Evolutionary conservation across 2,329 filamentous ascomycete species (phyloP).

Genomic region (Emmonsiellopsis sp.): DNA sequence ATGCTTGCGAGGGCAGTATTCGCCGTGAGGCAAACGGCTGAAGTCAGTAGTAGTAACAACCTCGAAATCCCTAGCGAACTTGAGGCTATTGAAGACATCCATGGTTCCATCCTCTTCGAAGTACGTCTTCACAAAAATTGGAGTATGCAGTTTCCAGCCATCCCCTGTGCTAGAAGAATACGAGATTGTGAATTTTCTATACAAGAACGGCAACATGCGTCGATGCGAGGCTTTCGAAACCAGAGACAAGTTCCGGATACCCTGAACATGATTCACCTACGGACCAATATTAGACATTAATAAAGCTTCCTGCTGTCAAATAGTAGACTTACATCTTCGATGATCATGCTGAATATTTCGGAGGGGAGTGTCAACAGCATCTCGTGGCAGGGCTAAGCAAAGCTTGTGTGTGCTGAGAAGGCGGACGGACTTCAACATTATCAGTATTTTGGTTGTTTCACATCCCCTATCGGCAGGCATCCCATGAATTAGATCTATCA

Average conservation of each 20-base stretch:
- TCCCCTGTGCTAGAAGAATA: background rate
- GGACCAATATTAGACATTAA: background rate
- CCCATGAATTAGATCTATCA: no score
- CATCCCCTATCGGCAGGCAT: no score
- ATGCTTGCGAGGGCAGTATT: no score
- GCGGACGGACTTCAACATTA: no score
- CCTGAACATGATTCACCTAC: background rate
- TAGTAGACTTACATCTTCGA: background rate
- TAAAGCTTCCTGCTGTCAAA: background rate
- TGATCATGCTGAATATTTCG: background rate
- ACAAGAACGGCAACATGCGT: background rate
- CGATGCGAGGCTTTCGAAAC: background rate
- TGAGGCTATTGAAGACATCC: background rate
- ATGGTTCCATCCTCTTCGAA: background rate
- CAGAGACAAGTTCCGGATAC: background rate
- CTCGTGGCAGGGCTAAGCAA: background rate
- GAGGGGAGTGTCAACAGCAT: background rate
- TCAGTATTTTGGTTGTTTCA: no score
- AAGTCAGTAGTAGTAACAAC: background rate
- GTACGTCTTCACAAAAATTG: background rate
- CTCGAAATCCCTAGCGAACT: background rate
- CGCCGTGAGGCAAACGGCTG: no score
- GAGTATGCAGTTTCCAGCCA: background rate
- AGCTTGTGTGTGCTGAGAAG: no score
- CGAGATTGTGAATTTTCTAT: background rate